Conservation (phyloP, 2,329 filamentous ascomycete species). For the Aureobasidium melanogenum region DNA sequence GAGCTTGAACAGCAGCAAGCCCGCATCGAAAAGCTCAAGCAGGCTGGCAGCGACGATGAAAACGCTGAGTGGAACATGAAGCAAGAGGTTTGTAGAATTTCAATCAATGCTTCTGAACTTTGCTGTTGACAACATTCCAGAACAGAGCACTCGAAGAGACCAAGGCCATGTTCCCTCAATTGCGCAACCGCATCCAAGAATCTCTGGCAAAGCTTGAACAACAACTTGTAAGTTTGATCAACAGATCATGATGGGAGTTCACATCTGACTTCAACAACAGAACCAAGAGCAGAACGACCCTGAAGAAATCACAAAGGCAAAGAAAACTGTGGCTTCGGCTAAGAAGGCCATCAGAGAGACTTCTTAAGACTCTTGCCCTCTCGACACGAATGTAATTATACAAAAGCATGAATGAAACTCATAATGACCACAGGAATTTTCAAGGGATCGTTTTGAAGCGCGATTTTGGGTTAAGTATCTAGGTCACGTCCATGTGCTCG, state of each 20-base stretch:
- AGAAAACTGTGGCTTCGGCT: constrained; percentile 33
- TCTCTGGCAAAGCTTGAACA: constrained; percentile 67
- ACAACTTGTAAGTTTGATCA: constrained; percentile 51
- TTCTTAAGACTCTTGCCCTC: constrained; percentile 15
- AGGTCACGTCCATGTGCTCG: constrained; percentile 14
- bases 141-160: constrained; percentile 79
- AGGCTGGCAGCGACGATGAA: constrained; percentile 45
- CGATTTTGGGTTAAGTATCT: not conserved
- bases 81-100: constrained; percentile 63
- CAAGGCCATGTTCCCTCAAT: constrained; percentile 65
- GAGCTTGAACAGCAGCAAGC: constrained; percentile 69
- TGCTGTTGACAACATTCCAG: constrained; percentile 37
- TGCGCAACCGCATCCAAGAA: constrained; percentile 62
- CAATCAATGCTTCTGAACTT: not conserved
- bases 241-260: not conserved
- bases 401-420: not conserved
- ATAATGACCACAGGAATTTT: not conserved
- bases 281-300: constrained; percentile 29
- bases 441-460: not conserved
- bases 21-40: constrained; percentile 59
- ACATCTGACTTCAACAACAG: constrained; percentile 24
- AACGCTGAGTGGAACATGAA: constrained; percentile 73
- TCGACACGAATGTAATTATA: not conserved
- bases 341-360: constrained; percentile 31
- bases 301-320: constrained; percentile 38